Percentiles rank a stretch among this genome's conserved stretches.
These are phyloP conservation scores for Pouteria campechiana DNA, from an alignment of 179 eudicot species.

Conservation along the genomic window DNA sequence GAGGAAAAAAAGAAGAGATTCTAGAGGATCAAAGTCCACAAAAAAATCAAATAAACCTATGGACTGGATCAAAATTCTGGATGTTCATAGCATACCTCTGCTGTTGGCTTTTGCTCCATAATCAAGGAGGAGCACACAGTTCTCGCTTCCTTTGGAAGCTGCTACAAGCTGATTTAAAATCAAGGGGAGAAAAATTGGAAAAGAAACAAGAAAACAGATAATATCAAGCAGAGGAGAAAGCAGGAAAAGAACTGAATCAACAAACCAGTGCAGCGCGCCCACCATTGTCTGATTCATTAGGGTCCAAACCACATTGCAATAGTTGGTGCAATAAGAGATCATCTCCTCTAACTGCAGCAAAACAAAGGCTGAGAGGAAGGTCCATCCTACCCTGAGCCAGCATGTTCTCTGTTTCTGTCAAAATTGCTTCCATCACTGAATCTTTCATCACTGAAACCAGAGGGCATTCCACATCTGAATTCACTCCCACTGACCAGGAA, in stretches of 20 bases:
- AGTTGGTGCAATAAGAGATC: conserved; percentile 43
- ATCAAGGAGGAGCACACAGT: conserved; percentile 43
- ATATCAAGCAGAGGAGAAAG: background rate
- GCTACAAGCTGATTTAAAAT: conserved; percentile 47
- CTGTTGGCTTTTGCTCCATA: conserved; percentile 61
- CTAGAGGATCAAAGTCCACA: too few relatives aligned
- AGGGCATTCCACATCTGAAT: too few relatives aligned
- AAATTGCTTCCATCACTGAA: conserved; percentile 37
- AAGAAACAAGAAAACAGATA: background rate
- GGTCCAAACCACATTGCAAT: conserved; percentile 46
- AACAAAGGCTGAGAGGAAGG: conserved; percentile 62
- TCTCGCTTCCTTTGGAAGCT: conserved; percentile 45
- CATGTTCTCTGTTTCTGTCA: conserved; percentile 50
- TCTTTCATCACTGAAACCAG: too few relatives aligned
- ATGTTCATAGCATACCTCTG: too few relatives aligned
- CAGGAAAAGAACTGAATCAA: background rate
- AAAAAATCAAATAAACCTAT: too few relatives aligned
- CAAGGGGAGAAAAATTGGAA: background rate
- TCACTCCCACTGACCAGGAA: too few relatives aligned
- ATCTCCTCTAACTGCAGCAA: conserved; percentile 64
- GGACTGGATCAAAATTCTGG: too few relatives aligned
- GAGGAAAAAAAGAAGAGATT: too few relatives aligned
- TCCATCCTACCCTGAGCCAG: conserved; percentile 63
- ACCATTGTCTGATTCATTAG: conserved; percentile 53
- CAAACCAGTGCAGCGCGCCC: conserved; percentile 66